phyloP scores from a whole-genome alignment of 129 eudicot species.

The Flaveria linearis region DNA sequence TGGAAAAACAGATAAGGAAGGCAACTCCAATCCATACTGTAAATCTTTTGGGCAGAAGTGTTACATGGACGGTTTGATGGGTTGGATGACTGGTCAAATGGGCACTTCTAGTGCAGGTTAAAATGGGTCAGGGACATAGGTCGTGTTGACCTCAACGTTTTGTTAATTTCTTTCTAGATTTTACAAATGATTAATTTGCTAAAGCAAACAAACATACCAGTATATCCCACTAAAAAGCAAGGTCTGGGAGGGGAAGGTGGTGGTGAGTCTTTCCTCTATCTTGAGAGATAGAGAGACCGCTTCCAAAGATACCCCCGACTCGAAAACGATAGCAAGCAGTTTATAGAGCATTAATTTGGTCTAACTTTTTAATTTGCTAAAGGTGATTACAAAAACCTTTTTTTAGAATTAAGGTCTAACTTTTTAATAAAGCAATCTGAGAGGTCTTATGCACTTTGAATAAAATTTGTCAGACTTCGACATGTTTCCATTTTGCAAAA shows the following conservation, averaged over 20 bases:
- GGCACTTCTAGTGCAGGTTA: neutral
- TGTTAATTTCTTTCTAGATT: neutral
- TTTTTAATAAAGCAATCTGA: neutral
- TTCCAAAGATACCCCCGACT: too few species aligned
- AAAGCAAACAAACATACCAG: too few species aligned
- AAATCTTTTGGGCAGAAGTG: neutral
- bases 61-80: neutral
- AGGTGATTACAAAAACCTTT: neutral
- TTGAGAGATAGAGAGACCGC: too few species aligned
- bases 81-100: neutral
- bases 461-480: neutral
- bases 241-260: too few species aligned
- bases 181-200: neutral
- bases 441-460: neutral
- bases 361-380: neutral
- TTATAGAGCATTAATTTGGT: too few species aligned
- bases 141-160: neutral
- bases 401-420: neutral
- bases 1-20: neutral
- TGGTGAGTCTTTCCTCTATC: too few species aligned
- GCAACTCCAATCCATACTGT: neutral
- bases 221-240: too few species aligned
- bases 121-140: neutral
- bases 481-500: too few species aligned
- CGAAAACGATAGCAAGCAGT: too few species aligned